Conservation (phyloP, 352 stramenopile species). For the Thalassiosira livingstoniorum region DNA sequence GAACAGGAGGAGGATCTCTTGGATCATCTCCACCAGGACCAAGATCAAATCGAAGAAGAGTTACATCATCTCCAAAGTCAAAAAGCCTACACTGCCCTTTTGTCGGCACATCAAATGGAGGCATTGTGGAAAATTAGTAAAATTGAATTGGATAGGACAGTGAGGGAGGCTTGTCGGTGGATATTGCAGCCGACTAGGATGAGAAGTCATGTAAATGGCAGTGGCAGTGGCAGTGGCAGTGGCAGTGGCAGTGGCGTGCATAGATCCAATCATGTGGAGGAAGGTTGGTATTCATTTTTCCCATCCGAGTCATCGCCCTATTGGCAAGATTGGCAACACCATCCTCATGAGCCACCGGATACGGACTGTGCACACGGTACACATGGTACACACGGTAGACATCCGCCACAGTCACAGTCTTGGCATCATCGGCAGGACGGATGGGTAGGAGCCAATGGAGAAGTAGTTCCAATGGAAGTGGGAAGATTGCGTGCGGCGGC, state of each 20-base stretch:
- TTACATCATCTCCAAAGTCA: conserved; percentile 50
- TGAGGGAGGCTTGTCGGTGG: conserved; percentile 68
- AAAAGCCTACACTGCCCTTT: conserved; percentile 55
- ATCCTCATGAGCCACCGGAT: conserved; percentile 48
- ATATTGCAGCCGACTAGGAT: conserved; percentile 51
- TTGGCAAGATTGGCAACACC: conserved; percentile 51
- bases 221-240: too few species aligned
- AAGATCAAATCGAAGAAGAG: conserved; percentile 22
- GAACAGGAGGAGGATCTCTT: conserved; percentile 17
- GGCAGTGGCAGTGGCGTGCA: neutral
- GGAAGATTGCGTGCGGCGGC: conserved; percentile 66
- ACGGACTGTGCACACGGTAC: neutral
- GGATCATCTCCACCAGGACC: conserved; percentile 6
- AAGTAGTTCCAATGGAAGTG: conserved; percentile 61
- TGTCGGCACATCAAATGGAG: conserved; percentile 76
- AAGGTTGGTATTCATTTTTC: conserved; percentile 40
- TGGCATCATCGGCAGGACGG: conserved; percentile 29
- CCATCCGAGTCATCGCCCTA: conserved; percentile 35
- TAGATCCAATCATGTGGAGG: neutral
- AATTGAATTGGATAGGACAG: conserved; percentile 76
- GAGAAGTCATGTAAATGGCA: neutral
- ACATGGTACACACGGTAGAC: neutral
- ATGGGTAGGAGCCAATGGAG: conserved; percentile 65
- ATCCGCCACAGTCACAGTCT: neutral
- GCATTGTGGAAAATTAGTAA: conserved; percentile 84